Conservation (phyloP, 371 early-diverging fungal genomes). For the Mortierella sp. region DNA sequence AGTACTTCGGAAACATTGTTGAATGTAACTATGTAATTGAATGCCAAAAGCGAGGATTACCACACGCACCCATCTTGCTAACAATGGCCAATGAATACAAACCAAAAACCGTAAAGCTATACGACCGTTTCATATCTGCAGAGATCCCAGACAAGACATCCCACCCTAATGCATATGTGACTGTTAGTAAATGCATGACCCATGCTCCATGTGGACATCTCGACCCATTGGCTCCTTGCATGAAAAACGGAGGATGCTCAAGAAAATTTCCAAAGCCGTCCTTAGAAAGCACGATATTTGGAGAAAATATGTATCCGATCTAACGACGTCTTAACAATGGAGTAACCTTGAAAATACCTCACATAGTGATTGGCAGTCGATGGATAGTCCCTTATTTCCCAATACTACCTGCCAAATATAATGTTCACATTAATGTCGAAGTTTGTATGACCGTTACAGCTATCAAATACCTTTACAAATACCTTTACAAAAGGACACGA, state of each 20-base stretch:
- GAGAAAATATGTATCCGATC: slow-evolving; percentile 17
- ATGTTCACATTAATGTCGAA: slow-evolving; percentile 59
- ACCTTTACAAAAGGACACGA: slow-evolving; percentile 57
- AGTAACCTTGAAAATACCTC: background rate
- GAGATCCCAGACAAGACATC: background rate
- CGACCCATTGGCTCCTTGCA: slow-evolving; percentile 33
- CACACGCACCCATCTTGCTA: no score
- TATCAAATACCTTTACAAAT: slow-evolving; percentile 58
- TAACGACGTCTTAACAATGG: slow-evolving; percentile 15
- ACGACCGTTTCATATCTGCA: slow-evolving; percentile 30
- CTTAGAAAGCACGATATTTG: slow-evolving; percentile 17
- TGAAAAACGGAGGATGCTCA: slow-evolving; percentile 29
- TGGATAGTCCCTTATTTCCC: slow-evolving; percentile 57
- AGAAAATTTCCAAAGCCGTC: slow-evolving; percentile 42
- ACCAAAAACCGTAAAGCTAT: background rate
- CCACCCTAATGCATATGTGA: slow-evolving; percentile 17
- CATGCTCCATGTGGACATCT: slow-evolving; percentile 52
- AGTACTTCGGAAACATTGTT: background rate
- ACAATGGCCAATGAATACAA: no score
- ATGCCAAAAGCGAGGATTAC: background rate
- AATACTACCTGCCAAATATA: slow-evolving; percentile 52
- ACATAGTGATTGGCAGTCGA: slow-evolving; percentile 27
- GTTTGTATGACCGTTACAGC: slow-evolving; percentile 38
- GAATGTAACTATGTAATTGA: background rate
- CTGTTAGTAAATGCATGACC: slow-evolving; percentile 45